phyloP scores from a whole-genome alignment of 2,329 filamentous ascomycete genomes.

The Drechslera avenae region DNA sequence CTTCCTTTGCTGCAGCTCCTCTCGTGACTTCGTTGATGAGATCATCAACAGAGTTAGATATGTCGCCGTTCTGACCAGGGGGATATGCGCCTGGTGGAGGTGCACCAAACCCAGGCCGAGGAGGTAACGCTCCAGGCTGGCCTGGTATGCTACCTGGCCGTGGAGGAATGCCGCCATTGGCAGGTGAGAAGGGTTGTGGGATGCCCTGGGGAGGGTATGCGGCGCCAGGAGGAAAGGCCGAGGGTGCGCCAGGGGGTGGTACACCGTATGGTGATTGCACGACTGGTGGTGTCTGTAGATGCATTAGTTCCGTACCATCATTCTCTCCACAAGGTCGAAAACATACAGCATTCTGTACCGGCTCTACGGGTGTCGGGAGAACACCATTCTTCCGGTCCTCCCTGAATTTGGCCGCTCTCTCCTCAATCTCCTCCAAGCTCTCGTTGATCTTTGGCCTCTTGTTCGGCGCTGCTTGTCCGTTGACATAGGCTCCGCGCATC shows the following conservation, averaged over 20 bases:
- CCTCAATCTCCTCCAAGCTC: slow-evolving; percentile 76
- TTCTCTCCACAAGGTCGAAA: background rate
- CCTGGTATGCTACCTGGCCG: slow-evolving; percentile 42
- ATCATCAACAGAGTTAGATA: slow-evolving; percentile 56
- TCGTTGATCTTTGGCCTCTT: slow-evolving; percentile 70
- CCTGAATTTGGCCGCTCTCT: slow-evolving; percentile 66
- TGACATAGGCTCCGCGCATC: slow-evolving; percentile 56
- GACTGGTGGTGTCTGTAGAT: slow-evolving; percentile 28
- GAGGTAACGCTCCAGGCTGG: slow-evolving; percentile 33
- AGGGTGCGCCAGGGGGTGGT: slow-evolving; percentile 26
- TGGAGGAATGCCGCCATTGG: slow-evolving; percentile 28
- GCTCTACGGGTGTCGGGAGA: slow-evolving; percentile 42
- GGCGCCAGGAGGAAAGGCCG: slow-evolving; percentile 34
- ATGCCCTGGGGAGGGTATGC: slow-evolving; percentile 18
- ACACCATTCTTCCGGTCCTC: slow-evolving; percentile 50
- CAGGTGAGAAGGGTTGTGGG: slow-evolving; percentile 36
- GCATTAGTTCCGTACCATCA: slow-evolving; percentile 11
- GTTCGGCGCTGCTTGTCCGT: slow-evolving; percentile 56
- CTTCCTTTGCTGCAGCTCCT: slow-evolving; percentile 44
- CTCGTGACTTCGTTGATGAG: slow-evolving; percentile 57
- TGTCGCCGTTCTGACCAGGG: slow-evolving; percentile 20
- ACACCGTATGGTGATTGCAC: slow-evolving; percentile 25
- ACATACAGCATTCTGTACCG: slow-evolving; percentile 26
- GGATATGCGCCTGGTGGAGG: slow-evolving; percentile 25
- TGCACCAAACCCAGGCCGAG: slow-evolving; percentile 48